A percentile compares a stretch with the other conserved stretches of the same genome.
These are phyloP conservation scores for Cnidoscolus chayamansa DNA, from an alignment of 441 rosid species.

Conservation along the genomic window DNA sequence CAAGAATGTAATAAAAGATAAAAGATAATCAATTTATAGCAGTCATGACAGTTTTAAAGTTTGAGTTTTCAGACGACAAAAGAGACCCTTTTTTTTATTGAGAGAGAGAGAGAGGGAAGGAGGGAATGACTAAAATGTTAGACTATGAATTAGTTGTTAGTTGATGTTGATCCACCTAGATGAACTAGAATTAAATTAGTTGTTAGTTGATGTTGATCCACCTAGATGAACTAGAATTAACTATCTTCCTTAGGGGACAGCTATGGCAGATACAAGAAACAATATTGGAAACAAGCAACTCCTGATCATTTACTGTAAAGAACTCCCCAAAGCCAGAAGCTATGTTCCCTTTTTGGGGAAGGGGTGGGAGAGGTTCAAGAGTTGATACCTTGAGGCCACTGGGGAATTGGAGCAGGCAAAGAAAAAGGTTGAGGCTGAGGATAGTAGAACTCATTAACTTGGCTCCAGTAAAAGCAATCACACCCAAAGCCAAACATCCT, in stretches of 20 bases:
- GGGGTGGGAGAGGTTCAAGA: not conserved
- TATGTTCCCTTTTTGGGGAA: too few relatives aligned
- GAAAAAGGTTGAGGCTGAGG: slow-evolving; percentile 37
- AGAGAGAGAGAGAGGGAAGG: too few relatives aligned
- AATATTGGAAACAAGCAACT: not conserved
- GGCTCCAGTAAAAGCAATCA: slow-evolving; percentile 63
- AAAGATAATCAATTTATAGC: not conserved
- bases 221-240: too few relatives aligned
- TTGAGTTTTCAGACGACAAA: not conserved
- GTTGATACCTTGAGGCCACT: slow-evolving; percentile 66
- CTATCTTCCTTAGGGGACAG: too few relatives aligned
- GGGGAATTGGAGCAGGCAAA: slow-evolving; percentile 61
- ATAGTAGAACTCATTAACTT: slow-evolving; percentile 27
- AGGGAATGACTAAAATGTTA: not conserved
- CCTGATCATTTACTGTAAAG: not conserved
- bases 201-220: too few relatives aligned
- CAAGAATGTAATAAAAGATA: not conserved
- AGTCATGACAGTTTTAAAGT: not conserved
- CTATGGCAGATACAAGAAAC: too few relatives aligned
- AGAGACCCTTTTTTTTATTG: too few relatives aligned
- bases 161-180: not conserved
- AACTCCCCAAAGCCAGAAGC: not conserved
- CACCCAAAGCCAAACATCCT: slow-evolving; percentile 77
- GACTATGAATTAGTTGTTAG: not conserved
- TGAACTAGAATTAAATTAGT: not conserved